Base-by-base conservation (phyloP, 176 grass and related monocot species). In the Ensete ventricosum region DNA sequence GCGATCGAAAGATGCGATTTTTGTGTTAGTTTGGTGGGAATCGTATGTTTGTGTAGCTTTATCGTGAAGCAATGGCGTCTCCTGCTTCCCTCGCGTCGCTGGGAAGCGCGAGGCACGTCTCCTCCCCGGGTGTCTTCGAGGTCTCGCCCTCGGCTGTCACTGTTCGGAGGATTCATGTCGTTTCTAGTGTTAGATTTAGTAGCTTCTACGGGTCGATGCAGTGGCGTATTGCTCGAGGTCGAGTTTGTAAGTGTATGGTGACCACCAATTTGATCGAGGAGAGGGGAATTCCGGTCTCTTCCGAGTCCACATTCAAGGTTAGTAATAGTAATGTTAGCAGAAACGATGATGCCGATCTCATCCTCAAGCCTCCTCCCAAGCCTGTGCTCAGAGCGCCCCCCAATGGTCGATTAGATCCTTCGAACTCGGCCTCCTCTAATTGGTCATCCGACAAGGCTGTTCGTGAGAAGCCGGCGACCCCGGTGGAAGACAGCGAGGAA, bases 201-300 rank as follows among this genome's bases (percentile, higher is more conserved):
- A 77, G 80, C 23, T 74, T 81, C 4, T 77, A 72, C 7, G n/a
- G 79, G 14, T 81, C 77, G 34, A 73, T 76, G 52, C 76, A 82
- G 60, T 87, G 90, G 88, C 80, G 75, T 19, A 84, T 73, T 57
- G 62, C 54, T 11, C 72, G 87, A 9, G 81, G 89, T 13, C 77
- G 92, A 26, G 60, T 96, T 17, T 93, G 90, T 66, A 83, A 81
- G 76, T 98, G 94, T 80, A 88, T 98, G 90, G 88, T 87, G 68
- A 87, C 84, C 58, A 91, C 90, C 71, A 84, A 88, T 64, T 81
- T 98, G 68, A 83, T 98, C 74, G 88, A 97, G 77, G 90, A 93
- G 64, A 89, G 82, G 75, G 88, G 71, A 24, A 84, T 83, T 87
- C 86, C 85, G 12, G 82, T 92, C 66, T 83, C 82, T 19, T 78